phyloP scores from a whole-genome alignment of 75 land plant species.

The Isoetes taiwanensis region DNA sequence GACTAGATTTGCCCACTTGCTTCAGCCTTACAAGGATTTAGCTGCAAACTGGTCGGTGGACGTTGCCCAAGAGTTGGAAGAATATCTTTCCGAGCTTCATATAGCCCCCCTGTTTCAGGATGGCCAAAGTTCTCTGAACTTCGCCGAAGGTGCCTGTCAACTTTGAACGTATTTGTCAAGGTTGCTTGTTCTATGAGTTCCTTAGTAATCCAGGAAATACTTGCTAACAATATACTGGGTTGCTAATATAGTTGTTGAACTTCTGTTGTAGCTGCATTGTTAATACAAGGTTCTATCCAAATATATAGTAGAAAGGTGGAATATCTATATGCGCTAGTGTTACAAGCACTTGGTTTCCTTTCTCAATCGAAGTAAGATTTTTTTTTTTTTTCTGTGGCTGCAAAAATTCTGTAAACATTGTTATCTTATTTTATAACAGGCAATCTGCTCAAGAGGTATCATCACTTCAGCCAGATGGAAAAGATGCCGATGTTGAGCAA shows the following conservation, averaged over 20 bases:
- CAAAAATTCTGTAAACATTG: neutral
- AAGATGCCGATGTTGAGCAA: conserved; percentile 21
- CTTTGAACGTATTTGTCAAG: neutral
- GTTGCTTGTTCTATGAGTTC: too few relatives aligned
- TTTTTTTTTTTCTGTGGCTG: neutral
- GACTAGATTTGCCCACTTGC: conserved; percentile 14
- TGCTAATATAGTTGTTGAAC: too few relatives aligned
- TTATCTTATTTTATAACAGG: conserved; percentile 14
- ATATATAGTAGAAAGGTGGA: conserved; percentile 91
- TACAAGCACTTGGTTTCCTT: conserved; percentile 68
- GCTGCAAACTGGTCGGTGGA: conserved; percentile 77
- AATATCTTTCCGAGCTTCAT: conserved; percentile 60
- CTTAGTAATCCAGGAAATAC: too few relatives aligned
- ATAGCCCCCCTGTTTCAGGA: conserved; percentile 33
- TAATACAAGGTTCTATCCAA: conserved; percentile 85
- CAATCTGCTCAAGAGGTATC: conserved; percentile 29
- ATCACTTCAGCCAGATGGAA: conserved; percentile 28
- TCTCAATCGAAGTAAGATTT: conserved; percentile 53
- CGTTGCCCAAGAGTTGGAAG: conserved; percentile 59
- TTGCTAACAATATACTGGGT: too few relatives aligned
- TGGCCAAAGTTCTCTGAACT: conserved; percentile 43
- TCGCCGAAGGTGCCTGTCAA: conserved; percentile 67
- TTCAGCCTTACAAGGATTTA: conserved; percentile 60
- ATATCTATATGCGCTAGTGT: conserved; percentile 67
- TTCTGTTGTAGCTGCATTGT: conserved; percentile 82